Evolutionary conservation across 2,329 filamentous ascomycete genomes (phyloP).

Genomic region (Ophiocordyceps unilateralis): DNA sequence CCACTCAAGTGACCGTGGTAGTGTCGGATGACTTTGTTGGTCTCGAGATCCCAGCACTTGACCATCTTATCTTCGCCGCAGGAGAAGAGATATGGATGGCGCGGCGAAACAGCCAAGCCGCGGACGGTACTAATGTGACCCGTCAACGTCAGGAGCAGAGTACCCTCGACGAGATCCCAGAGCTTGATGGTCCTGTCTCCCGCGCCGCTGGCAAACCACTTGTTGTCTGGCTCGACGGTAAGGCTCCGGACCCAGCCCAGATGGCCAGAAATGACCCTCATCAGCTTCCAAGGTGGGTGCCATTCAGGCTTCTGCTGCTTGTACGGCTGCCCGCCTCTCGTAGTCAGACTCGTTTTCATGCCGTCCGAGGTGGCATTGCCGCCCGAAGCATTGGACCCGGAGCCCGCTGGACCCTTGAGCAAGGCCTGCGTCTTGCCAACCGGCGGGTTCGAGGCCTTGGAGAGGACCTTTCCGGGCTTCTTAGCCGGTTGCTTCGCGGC

Average conservation of each 20-base stretch:
- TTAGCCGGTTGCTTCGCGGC: slow-evolving; percentile 57
- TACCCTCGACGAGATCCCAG: slow-evolving; percentile 85
- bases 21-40: slow-evolving; percentile 97
- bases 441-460: slow-evolving; percentile 18
- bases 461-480: slow-evolving; percentile 10
- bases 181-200: slow-evolving; percentile 97
- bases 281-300: slow-evolving; percentile 97
- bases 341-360: slow-evolving; percentile 17
- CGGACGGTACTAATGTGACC: slow-evolving; percentile 90
- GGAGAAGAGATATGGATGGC: slow-evolving; percentile 93
- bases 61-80: slow-evolving; percentile 99
- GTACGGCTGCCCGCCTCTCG: slow-evolving; percentile 11
- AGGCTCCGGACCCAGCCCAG: slow-evolving; percentile 84
- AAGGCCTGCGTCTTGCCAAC: slow-evolving; percentile 17
- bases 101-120: slow-evolving; percentile 76
- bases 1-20: slow-evolving; percentile 95
- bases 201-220: slow-evolving; percentile 93
- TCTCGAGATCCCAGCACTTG: slow-evolving; percentile 98
- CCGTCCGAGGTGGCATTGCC: slow-evolving; percentile 8
- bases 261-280: slow-evolving; percentile 93
- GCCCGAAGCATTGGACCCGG: slow-evolving; percentile 8
- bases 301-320: slow-evolving; percentile 62
- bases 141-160: slow-evolving; percentile 70
- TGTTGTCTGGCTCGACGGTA: slow-evolving; percentile 86
- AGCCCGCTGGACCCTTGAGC: slow-evolving; percentile 22